Evolutionary conservation across 2,329 filamentous ascomycete genomes (phyloP), one percentile per base, ranked within the genome.

Genomic region (Claviceps monticola): DNA sequence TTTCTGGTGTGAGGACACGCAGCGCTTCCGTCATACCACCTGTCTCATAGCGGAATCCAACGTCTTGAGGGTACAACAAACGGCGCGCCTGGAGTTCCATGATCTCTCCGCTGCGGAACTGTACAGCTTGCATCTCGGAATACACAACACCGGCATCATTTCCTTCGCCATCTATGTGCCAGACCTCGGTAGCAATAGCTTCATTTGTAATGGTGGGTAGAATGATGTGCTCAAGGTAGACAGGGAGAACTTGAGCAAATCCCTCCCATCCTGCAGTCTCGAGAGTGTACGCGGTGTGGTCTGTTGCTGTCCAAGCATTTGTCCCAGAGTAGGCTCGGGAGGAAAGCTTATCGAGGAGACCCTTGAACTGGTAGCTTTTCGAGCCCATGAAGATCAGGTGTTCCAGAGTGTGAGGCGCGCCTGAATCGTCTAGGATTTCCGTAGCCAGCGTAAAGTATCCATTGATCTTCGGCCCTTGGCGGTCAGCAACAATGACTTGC

Each of bases 101-200:
- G 53, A 97, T 79, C 65, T 95, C 88, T 7, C 76, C 74, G 57
- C 86, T 83, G 50, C 81, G 83, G 63, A 95, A 95, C 64, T 97
- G 86, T 2, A 95, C 82, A 23, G 84, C 93, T 68, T 98, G 93
- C 93, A 98, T 98, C 69, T 98, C 93, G 0, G 91, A 96, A 68
- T 98, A 98, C 8, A 98, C 93, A 1, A 96, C 90, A 56, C 89
- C 93, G 43, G 93, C 93, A 75, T 98, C 93, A 56, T 97, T 86
- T 52, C 93, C 93, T 58, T 87, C 82, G 16, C 88, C 91, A 63
- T 98, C 88, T 51, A 98, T 80, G 65, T 98, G 93, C 71, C 95
- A 89, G 1, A 98, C 93, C 67, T 98, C 93, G 2, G 93, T 98
- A 57, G 91, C 84, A 64, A 94, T 96, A 11, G 82, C 88, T 52